Evolutionary conservation across 2,329 filamentous ascomycete genomes (phyloP), one percentile per base, ranked within the genome.

Genomic region (Bipolaris bicolor): DNA sequence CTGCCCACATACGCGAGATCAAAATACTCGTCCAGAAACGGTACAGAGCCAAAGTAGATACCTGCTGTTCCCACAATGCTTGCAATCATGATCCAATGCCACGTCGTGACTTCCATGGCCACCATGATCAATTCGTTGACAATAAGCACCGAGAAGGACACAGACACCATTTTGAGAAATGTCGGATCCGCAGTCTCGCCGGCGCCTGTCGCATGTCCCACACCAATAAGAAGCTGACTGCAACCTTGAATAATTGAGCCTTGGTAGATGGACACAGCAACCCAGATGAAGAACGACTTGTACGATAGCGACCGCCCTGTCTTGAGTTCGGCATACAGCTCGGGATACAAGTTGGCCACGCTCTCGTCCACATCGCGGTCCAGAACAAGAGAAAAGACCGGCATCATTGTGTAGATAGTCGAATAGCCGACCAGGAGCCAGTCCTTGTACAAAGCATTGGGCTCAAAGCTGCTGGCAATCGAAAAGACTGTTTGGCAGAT

Each of bases 401-500:
- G 95, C 15, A 87, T 84, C 75, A 96, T 96, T 15, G 95, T 99
- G 79, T 99, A 99, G 5, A 97, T 84, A 0, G 95, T 99, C 0
- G 93, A 92, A 73, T 99, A 99, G 46, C 95, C 95, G 11, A 99
- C 95, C 63, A 99, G 86, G 13, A 99, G 85, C 93, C 94, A 99
- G 74, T 98, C 92, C 80, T 89, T 64, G 82, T 98, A 99, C 7
- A 99, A 81, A 29, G 94, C 95, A 68, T 96, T 92, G 0, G 95
- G 96, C 74, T 97, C 92, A 73, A 97, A 97, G 59, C 90, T 86
- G 57, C 91, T 89, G 5, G 94, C 93, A 60, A 98, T 96, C 74
- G 91, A 96, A 81, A 94, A 99, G 84, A 99, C 92, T 0, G 95
- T 98, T 79, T 99, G 95, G 69, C 93, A 97, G 26, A 98, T 92